Percentiles rank a stretch among this genome's conserved stretches.
These are phyloP conservation scores for Phyllostachys edulis DNA, from an alignment of 176 grass and related monocot species.

Conservation along the genomic window DNA sequence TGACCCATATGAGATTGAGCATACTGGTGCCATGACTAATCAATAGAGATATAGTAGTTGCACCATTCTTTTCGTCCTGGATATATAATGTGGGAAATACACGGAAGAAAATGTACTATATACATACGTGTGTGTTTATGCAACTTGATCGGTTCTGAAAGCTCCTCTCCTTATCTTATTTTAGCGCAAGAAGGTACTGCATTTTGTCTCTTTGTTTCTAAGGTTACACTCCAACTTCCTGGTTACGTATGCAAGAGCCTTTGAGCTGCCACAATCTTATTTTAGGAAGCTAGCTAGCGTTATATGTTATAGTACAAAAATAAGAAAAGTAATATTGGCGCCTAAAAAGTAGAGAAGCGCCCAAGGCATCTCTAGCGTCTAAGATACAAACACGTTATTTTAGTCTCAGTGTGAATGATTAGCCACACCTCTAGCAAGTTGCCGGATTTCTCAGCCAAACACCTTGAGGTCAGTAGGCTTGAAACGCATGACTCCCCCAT, in stretches of 20 bases:
- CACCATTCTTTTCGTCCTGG: neutral
- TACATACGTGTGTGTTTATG: neutral
- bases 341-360: slow-evolving; percentile 49
- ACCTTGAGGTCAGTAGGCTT: neutral
- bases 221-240: slow-evolving; percentile 24
- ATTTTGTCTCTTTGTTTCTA: slow-evolving; percentile 38
- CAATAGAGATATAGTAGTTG: slow-evolving; percentile 28
- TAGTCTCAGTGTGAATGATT: slow-evolving; percentile 44
- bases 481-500: slow-evolving; percentile 26
- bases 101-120: slow-evolving; percentile 4
- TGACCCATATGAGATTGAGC: neutral
- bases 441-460: slow-evolving; percentile 36
- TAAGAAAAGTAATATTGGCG: slow-evolving; percentile 43
- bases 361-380: slow-evolving; percentile 49
- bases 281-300: slow-evolving; percentile 37
- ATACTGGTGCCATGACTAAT: neutral
- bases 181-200: slow-evolving; percentile 22
- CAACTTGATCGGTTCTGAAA: slow-evolving; percentile 18
- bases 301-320: slow-evolving; percentile 19
- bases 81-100: neutral
- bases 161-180: slow-evolving; percentile 9
- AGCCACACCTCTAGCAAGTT: slow-evolving; percentile 34
- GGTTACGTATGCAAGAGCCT: slow-evolving; percentile 46
- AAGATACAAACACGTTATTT: slow-evolving; percentile 57
- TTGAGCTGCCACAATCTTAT: slow-evolving; percentile 34